Evolutionary conservation across 2,329 filamentous ascomycete genomes (phyloP), one percentile per base, ranked within the genome.

Genomic region (Hymenotorrendiella dingleyae): DNA sequence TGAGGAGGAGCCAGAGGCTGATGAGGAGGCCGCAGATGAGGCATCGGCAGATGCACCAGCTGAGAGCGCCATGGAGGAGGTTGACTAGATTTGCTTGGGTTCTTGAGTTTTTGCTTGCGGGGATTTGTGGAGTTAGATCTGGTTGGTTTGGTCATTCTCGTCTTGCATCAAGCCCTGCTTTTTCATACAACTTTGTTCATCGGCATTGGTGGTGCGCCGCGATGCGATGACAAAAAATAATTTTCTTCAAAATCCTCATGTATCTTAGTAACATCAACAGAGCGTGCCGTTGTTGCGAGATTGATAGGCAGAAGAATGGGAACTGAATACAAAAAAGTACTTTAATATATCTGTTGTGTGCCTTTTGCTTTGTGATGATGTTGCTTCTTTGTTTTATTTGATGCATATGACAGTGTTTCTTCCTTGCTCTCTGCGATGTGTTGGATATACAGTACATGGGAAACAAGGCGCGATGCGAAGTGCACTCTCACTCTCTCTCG

Each of bases 51-150:
- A 84, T 68, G 67, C 66, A 36, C 64, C 70, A 49, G 71, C 72
- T 53, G 77, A 78, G 67, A 94, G 85, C 74, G 84, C 90, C 68
- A 98, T 98, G 93, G 93, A 98, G 82, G 93, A 98, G 82, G 93
- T 98, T 67, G 93, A 98, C 80, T 98, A 94, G 75, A 58, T 55
- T 37, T 54, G 32, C 42, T 30, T 35, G 30, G 34, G 34, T 45
- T 42, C 19, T 17, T 17, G 19, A 20, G 11, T 22, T 24, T 26
- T 45, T 44, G 37, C 47, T 48, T 45, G 43, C 41, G 42, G 48
- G 46, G 46, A 46, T 52, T 54, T 48, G 51, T 50, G 55, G 55
- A 56, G 55, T 58, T 58, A 51, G 48, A 54, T 48, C 14, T 54
- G 56, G 55, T 55, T 54, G 56, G 53, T 48, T 47, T 45, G 42